phyloP scores from a whole-genome alignment of 2,329 filamentous ascomycete species.

The Fusarium newnesense region DNA sequence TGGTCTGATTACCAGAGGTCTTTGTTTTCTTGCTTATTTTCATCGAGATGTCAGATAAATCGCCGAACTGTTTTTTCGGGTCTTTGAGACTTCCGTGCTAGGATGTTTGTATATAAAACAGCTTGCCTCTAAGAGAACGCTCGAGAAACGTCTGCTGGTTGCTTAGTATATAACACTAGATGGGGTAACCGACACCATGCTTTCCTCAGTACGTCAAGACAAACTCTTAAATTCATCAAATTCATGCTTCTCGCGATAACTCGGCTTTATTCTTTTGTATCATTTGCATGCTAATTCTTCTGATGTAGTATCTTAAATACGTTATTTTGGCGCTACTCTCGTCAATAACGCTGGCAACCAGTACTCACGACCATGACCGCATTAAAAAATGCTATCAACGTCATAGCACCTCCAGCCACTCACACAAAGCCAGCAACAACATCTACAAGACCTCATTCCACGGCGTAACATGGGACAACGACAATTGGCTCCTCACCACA shows the following conservation, averaged over 20 bases:
- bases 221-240: neutral
- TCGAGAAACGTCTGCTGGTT: accelerated
- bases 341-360: neutral
- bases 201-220: neutral
- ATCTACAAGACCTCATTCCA: neutral
- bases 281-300: accelerated
- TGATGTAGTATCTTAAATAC: neutral
- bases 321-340: neutral
- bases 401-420: neutral
- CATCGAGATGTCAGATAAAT: neutral
- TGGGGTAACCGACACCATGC: accelerated
- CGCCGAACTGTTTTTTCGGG: accelerated
- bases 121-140: accelerated
- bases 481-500: slow-evolving; percentile 1
- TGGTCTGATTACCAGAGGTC: neutral
- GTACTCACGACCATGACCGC: neutral
- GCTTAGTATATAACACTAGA: accelerated
- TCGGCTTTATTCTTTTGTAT: accelerated
- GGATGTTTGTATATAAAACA: accelerated
- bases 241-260: accelerated
- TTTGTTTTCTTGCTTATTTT: neutral
- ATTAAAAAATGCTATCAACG: neutral
- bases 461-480: neutral
- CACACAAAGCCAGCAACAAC: neutral
- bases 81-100: accelerated